phyloP scores from a whole-genome alignment of 345 rosid species.

The Isatis tinctoria region DNA sequence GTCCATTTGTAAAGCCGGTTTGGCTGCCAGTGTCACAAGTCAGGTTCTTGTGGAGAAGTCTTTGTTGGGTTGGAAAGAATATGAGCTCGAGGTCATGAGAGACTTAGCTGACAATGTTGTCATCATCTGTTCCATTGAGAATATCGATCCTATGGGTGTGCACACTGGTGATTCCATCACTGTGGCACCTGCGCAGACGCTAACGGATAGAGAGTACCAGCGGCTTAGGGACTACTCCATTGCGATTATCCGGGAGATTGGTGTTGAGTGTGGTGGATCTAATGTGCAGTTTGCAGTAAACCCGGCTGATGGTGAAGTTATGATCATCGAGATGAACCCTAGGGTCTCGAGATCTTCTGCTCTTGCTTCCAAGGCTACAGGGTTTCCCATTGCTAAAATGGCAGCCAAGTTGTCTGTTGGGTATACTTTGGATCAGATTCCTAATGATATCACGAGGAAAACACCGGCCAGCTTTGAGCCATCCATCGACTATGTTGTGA shows the following conservation, averaged over 20 bases:
- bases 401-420: conserved; percentile 97
- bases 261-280: conserved; percentile 99
- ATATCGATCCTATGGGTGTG: conserved; percentile 96
- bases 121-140: conserved; percentile 93
- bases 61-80: conserved; percentile 92
- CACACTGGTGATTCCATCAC: conserved; percentile 98
- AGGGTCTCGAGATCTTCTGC: conserved; percentile 98
- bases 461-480: conserved; percentile 99
- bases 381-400: conserved; percentile 98
- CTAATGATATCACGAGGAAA: conserved; percentile 96
- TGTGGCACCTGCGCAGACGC: conserved; percentile 96
- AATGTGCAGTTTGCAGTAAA: conserved; percentile 97
- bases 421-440: conserved; percentile 91
- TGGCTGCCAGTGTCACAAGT: conserved; percentile 80
- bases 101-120: conserved; percentile 98
- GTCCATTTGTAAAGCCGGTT: conserved; percentile 71
- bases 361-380: conserved; percentile 96
- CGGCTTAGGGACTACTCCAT: conserved; percentile 86
- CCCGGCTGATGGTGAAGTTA: conserved; percentile 95
- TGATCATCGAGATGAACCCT: conserved; percentile 99
- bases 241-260: conserved; percentile 92
- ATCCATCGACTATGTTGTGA: conserved; percentile 94
- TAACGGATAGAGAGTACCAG: conserved; percentile 95
- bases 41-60: conserved; percentile 98
- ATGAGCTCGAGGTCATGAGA: conserved; percentile 96